Conservation (phyloP, 441 rosid species). For the Syzygium syzygioides region DNA sequence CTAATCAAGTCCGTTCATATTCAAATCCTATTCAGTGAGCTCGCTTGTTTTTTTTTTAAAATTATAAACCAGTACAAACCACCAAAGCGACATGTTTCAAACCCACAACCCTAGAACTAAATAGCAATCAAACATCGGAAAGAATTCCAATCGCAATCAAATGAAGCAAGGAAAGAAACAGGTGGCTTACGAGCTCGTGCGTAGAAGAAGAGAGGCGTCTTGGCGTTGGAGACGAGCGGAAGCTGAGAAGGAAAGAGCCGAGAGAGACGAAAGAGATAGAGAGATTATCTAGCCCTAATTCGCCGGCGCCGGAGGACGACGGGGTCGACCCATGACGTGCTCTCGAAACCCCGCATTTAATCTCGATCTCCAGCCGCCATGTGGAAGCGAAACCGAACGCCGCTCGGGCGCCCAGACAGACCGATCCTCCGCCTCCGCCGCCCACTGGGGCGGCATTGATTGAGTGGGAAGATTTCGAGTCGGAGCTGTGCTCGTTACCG, state of each 20-base stretch:
- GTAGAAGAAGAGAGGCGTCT: constrained; percentile 24
- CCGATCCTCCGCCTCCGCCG: constrained; percentile 5
- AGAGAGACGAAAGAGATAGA: too few species aligned
- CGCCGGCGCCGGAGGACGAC: constrained; percentile 28
- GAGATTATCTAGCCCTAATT: neutral
- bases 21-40: too few species aligned
- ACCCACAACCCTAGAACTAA: neutral
- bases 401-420: constrained; percentile 16
- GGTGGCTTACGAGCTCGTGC: constrained; percentile 10
- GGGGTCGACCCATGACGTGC: constrained; percentile 47
- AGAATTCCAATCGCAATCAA: too few species aligned
- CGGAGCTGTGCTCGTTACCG: constrained; percentile 55
- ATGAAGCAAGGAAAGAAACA: too few species aligned
- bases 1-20: too few species aligned
- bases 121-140: neutral
- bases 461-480: constrained; percentile 93
- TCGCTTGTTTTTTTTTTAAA: too few species aligned
- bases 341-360: constrained; percentile 21
- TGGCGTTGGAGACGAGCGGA: constrained; percentile 16
- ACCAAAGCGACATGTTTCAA: neutral
- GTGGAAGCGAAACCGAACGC: constrained; percentile 35
- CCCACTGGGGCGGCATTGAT: constrained; percentile 31
- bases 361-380: constrained; percentile 16
- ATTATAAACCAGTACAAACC: constrained; percentile 15
- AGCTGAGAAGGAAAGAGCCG: too few species aligned